A percentile compares a stretch with the other conserved stretches of the same genome.
Evolutionary conservation across 2,329 filamentous ascomycete species (phyloP).

Genomic region (Colletotrichum coccodes): DNA sequence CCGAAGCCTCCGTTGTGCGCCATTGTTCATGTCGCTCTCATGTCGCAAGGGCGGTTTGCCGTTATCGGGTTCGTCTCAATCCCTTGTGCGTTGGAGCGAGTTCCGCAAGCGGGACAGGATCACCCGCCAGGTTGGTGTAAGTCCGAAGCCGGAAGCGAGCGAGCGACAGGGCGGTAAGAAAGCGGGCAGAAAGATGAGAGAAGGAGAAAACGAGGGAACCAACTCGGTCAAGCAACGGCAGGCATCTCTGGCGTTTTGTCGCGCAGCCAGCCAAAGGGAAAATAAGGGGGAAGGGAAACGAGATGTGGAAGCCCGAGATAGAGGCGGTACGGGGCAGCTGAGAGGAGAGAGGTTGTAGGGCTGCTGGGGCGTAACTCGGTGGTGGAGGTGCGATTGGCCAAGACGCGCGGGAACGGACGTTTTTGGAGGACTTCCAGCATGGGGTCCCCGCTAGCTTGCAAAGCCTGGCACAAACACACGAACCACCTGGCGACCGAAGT

Average conservation of each 20-base stretch:
- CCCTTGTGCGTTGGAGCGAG: neutral
- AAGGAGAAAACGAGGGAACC: neutral
- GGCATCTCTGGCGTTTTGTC: conserved; percentile 9
- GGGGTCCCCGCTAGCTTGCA: neutral
- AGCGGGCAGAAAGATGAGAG: neutral
- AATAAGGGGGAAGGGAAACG: conserved; percentile 2
- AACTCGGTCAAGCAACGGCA: conserved; percentile 5
- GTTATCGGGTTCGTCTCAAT: neutral
- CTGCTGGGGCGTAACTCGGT: conserved; percentile 11
- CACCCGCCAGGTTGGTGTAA: neutral
- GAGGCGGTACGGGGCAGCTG: conserved; percentile 23
- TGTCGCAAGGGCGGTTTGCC: conserved; percentile 15
- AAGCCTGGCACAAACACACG: neutral
- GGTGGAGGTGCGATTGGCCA: conserved; percentile 13
- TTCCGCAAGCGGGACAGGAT: conserved; percentile 3
- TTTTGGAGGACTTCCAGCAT: neutral
- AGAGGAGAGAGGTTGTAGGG: conserved; percentile 22
- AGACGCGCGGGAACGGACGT: conserved; percentile 10
- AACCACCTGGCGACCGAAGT: neutral
- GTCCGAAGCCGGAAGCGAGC: neutral
- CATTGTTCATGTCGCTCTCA: conserved; percentile 26
- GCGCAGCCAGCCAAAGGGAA: conserved; percentile 4
- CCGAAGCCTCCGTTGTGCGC: conserved; percentile 33
- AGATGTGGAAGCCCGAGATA: neutral
- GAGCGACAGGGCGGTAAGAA: neutral